A percentile compares a stretch with the other conserved stretches of the same genome.
Evolutionary conservation across 2,329 filamentous ascomycete genomes (phyloP).

Genomic region (Emmonsiellopsis sp.): DNA sequence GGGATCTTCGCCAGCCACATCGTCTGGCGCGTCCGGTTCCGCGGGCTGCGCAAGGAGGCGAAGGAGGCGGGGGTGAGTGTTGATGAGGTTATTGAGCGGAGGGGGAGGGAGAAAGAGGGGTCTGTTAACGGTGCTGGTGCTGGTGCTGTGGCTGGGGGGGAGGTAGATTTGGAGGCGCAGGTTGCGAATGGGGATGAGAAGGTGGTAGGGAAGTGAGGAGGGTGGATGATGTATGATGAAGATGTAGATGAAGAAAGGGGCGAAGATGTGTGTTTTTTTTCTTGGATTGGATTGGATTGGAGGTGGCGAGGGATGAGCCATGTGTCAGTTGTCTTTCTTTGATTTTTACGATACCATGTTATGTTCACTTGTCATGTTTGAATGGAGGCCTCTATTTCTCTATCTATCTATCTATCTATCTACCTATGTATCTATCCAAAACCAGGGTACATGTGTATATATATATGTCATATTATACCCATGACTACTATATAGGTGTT

Average conservation of each 20-base stretch:
- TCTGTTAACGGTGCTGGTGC: background rate
- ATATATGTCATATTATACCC: too few species aligned
- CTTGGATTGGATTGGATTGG: too few species aligned
- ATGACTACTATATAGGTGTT: too few species aligned
- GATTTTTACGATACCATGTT: too few species aligned
- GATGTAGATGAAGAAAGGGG: background rate
- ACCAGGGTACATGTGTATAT: too few species aligned
- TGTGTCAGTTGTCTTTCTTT: too few species aligned
- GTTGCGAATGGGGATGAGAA: background rate
- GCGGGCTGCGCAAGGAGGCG: slow-evolving; percentile 43
- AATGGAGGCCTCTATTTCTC: too few species aligned
- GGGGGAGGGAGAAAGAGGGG: background rate
- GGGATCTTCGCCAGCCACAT: slow-evolving; percentile 53
- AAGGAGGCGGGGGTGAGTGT: slow-evolving; percentile 44
- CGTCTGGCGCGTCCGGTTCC: slow-evolving; percentile 49
- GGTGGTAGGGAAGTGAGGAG: background rate
- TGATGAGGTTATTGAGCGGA: slow-evolving; percentile 40
- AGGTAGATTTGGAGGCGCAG: background rate
- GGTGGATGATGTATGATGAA: background rate
- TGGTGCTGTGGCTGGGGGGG: background rate
- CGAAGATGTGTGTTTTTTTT: too few species aligned
- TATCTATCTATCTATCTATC: too few species aligned
- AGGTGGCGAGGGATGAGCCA: too few species aligned
- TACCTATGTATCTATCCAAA: too few species aligned
- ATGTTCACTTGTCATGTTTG: too few species aligned